Evolutionary conservation across 2,329 filamentous ascomycete genomes (phyloP).

Genomic region (Botryotinia globosa): DNA sequence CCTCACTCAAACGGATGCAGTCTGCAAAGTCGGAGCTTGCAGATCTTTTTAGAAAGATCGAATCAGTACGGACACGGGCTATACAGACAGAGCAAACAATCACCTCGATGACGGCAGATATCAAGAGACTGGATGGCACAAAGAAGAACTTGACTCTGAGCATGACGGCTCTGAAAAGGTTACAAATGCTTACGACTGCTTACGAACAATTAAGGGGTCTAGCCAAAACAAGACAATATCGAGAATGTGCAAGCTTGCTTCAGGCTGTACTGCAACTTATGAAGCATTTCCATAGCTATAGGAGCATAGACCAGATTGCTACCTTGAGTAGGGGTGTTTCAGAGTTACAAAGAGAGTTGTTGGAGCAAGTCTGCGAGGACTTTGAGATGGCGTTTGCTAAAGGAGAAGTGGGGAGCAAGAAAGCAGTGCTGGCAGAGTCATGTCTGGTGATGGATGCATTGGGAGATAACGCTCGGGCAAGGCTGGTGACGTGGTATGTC

Average conservation of each 20-base stretch:
- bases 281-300: slow-evolving; percentile 97
- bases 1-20: slow-evolving; percentile 88
- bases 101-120: slow-evolving; percentile 97
- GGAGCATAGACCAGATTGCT: slow-evolving; percentile 97
- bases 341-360: slow-evolving; percentile 84
- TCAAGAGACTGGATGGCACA: slow-evolving; percentile 93
- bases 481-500: slow-evolving; percentile 93
- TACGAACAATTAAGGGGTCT: slow-evolving; percentile 90
- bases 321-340: slow-evolving; percentile 88
- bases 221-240: slow-evolving; percentile 83
- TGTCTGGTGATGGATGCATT: slow-evolving; percentile 94
- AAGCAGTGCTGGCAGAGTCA: slow-evolving; percentile 74
- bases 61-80: slow-evolving; percentile 83
- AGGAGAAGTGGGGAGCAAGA: slow-evolving; percentile 70
- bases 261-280: slow-evolving; percentile 97
- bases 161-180: slow-evolving; percentile 94
- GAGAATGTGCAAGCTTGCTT: slow-evolving; percentile 88
- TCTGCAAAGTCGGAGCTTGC: slow-evolving; percentile 85
- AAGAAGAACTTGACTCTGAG: slow-evolving; percentile 95
- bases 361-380: slow-evolving; percentile 98
- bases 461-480: slow-evolving; percentile 77
- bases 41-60: slow-evolving; percentile 89
- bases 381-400: slow-evolving; percentile 95
- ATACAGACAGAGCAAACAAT: slow-evolving; percentile 93
- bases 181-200: slow-evolving; percentile 99